phyloP scores from a whole-genome alignment of 371 early-diverging fungal genomes.

The Saksenaea vasiformis region DNA sequence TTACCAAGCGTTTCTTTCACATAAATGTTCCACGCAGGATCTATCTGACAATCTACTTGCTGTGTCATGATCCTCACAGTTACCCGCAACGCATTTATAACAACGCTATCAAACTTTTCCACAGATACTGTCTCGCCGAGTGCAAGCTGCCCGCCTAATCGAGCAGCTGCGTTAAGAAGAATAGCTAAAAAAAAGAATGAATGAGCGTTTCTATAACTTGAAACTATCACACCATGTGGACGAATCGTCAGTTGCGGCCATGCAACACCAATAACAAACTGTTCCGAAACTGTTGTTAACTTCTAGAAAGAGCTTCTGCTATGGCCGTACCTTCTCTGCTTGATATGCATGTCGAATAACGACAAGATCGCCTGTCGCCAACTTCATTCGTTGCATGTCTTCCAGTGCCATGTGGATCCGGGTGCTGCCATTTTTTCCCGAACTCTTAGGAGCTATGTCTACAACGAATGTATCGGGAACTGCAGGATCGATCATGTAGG shows the following conservation, averaged over 20 bases:
- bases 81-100: background rate
- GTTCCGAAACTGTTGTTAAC: background rate
- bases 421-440: background rate
- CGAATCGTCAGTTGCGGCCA: constrained; percentile 51
- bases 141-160: constrained; percentile 35
- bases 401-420: constrained; percentile 50
- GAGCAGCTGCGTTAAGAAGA: constrained; percentile 34
- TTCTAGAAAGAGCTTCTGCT: background rate
- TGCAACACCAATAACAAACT: constrained; percentile 44
- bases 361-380: constrained; percentile 61
- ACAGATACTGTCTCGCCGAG: constrained; percentile 31
- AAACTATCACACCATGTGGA: background rate
- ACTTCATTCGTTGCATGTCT: constrained; percentile 42
- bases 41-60: constrained; percentile 1
- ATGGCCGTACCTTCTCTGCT: background rate
- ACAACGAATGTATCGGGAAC: background rate
- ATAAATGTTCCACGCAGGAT: constrained; percentile 2
- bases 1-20: constrained; percentile 27
- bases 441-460: background rate
- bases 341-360: constrained; percentile 26
- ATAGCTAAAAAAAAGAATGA: constrained; percentile 29
- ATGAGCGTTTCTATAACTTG: background rate
- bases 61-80: background rate
- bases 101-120: constrained; percentile 1
- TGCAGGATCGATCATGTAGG: background rate